Evolutionary conservation across 192 early-diverging fungal genomes (phyloP).

Genomic region (Umbelopsis ramanniana): DNA sequence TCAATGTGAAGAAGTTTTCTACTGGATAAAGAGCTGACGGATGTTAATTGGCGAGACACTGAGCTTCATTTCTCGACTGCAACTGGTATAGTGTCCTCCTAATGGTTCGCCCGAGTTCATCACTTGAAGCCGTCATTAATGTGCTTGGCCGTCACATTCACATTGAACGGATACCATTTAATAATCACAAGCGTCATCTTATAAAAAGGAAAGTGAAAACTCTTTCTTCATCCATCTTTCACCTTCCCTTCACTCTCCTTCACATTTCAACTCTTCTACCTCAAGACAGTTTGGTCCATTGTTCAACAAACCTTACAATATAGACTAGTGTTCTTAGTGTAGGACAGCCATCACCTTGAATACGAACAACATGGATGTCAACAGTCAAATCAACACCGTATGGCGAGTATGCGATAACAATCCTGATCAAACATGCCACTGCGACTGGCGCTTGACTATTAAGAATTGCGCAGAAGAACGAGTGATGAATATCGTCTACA

Average conservation of each 20-base stretch:
- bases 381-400: slow-evolving; percentile 7
- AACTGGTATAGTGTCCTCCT: background rate
- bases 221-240: no score
- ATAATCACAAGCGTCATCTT: no score
- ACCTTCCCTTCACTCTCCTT: no score
- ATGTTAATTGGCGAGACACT: background rate
- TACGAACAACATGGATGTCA: background rate
- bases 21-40: background rate
- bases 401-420: slow-evolving; percentile 19
- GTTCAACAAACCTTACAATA: no score
- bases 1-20: no score
- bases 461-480: slow-evolving; percentile 20
- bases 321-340: background rate
- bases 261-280: no score
- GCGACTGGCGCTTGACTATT: slow-evolving; percentile 30
- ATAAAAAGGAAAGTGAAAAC: no score
- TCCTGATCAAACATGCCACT: slow-evolving; percentile 24
- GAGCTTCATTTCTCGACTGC: background rate
- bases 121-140: background rate
- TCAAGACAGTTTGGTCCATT: no score
- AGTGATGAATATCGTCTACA: slow-evolving; percentile 26
- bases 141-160: no score
- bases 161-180: no score
- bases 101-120: background rate
- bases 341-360: background rate